A percentile compares a stretch with the other conserved stretches of the same genome.
phyloP scores from a whole-genome alignment of 2,329 filamentous ascomycete species.

The Colletotrichum tabaci region DNA sequence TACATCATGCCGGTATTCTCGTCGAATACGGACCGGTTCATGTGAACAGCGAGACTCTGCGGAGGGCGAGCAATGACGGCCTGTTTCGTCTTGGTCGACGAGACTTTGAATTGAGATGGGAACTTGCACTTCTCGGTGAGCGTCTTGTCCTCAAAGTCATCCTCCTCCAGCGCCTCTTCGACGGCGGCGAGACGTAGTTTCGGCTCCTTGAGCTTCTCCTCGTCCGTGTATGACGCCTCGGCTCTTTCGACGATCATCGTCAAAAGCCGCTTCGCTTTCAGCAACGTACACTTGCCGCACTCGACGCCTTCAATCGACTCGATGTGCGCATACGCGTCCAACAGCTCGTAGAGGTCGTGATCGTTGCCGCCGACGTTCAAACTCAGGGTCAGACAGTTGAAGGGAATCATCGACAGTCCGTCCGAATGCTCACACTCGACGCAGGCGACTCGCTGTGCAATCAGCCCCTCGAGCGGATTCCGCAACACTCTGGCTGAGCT shows the following conservation, averaged over 20 bases:
- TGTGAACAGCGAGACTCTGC: conserved; percentile 84
- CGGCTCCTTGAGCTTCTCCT: conserved; percentile 67
- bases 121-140: conserved; percentile 76
- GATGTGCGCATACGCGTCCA: conserved; percentile 87
- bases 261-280: conserved; percentile 68
- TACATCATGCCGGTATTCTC: conserved; percentile 83
- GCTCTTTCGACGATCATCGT: conserved; percentile 61
- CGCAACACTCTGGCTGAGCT: conserved; percentile 56
- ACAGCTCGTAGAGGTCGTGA: conserved; percentile 82
- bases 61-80: conserved; percentile 88
- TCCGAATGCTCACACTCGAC: conserved; percentile 88
- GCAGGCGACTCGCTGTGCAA: conserved; percentile 92
- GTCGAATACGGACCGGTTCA: conserved; percentile 94
- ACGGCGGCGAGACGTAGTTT: conserved; percentile 75
- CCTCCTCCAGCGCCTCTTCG: conserved; percentile 80
- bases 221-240: conserved; percentile 53
- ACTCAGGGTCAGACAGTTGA: conserved; percentile 92
- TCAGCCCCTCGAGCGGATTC: conserved; percentile 89
- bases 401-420: conserved; percentile 90
- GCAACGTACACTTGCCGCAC: conserved; percentile 90
- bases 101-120: conserved; percentile 76
- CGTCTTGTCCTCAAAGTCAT: conserved; percentile 83
- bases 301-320: conserved; percentile 92
- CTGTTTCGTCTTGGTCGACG: conserved; percentile 90
- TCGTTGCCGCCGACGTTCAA: conserved; percentile 74